Evolutionary conservation across 2,329 filamentous ascomycete species (phyloP), one percentile per base, ranked within the genome.

Genomic region (Helminthosporium solani): DNA sequence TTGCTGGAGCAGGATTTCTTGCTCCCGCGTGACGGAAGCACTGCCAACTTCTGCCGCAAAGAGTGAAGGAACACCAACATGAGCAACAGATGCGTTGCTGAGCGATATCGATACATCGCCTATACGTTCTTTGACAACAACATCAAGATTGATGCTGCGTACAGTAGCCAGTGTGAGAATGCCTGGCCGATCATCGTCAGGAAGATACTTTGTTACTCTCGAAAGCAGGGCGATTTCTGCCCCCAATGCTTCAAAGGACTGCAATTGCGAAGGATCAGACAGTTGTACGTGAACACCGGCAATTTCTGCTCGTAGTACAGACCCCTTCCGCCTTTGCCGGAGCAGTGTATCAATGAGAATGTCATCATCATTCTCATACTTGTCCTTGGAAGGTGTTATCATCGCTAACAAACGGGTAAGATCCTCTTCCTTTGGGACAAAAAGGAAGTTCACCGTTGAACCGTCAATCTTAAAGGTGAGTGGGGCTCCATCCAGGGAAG

Each of bases 321-420:
- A 85, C 0, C 92, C 94, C 69, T 96, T 92, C 42, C 86, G 81
- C 49, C 94, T 79, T 67, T 99, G 94, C 18, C 88, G 81, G 12
- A 97, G 73, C 0, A 99, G 77, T 0, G 90, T 96, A 58, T 97
- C 92, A 18, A 99, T 82, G 77, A 99, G 85, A 49, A 99, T 95
- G 60, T 97, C 92, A 58, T 96, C 90, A 49, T 95, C 88, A 37
- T 85, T 83, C 50, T 92, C 86, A 58, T 94, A 96, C 53, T 91
- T 90, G 67, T 94, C 84, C 54, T 90, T 94, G 0, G 91, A 96
- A 0, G 94, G 95, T 6, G 88, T 95, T 44, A 99, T 88, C 41
- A 99, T 78, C 42, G 88, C 86, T 0, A 99, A 74, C 1, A 99
- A 78, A 27, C 85, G 82, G 60, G 91, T 87, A 0, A 99, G 76